Evolutionary conservation across 1,284 basidiomycete species (phyloP).

Genomic region (Rhodotorula glutinis): DNA sequence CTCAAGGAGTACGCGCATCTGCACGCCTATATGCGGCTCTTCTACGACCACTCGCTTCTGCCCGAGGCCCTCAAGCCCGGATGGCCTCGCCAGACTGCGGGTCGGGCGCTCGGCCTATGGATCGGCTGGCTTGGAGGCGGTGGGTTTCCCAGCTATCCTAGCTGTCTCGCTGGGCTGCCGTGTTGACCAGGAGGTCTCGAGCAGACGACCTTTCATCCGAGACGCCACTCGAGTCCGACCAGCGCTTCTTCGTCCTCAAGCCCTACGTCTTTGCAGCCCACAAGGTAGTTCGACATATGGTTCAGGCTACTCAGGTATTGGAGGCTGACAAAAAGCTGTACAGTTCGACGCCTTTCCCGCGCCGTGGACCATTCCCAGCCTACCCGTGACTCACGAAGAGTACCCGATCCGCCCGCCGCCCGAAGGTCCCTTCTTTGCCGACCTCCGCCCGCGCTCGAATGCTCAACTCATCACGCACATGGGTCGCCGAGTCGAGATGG

Average conservation of each 20-base stretch:
- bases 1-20: conserved; percentile 48
- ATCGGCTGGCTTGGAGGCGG: conserved; percentile 40
- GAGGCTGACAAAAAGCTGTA: too few relatives aligned
- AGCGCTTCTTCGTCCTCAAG: conserved; percentile 54
- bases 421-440: conserved; percentile 51
- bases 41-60: conserved; percentile 49
- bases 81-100: conserved; percentile 48
- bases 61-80: conserved; percentile 49
- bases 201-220: conserved; percentile 45
- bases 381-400: conserved; percentile 46
- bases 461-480: conserved; percentile 50
- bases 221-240: conserved; percentile 51
- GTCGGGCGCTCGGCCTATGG: conserved; percentile 39
- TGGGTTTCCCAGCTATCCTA: not conserved
- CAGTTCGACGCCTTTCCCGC: conserved; percentile 54
- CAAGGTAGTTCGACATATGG: conserved; percentile 44
- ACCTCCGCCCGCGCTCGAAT: conserved; percentile 50
- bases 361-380: conserved; percentile 53
- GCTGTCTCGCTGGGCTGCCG: not conserved
- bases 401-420: conserved; percentile 31
- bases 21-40: conserved; percentile 45
- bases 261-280: conserved; percentile 57
- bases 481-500: conserved; percentile 44
- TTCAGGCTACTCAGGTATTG: too few relatives aligned
- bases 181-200: not conserved